phyloP scores from a whole-genome alignment of 2,329 filamentous ascomycete genomes.

The Colletotrichum sp. region DNA sequence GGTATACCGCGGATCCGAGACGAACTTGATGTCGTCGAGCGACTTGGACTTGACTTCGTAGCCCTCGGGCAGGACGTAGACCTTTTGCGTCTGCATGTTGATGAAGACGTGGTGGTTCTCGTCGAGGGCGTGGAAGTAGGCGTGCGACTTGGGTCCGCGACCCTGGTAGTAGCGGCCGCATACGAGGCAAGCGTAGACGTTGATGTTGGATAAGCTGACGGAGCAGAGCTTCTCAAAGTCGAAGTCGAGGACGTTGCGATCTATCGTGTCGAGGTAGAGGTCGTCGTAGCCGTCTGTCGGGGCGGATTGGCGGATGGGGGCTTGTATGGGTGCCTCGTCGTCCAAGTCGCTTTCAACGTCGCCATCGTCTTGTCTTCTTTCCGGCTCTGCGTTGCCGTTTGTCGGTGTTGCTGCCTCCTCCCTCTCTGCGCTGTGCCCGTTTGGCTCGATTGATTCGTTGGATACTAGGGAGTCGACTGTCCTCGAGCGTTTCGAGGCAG shows the following conservation, averaged over 20 bases:
- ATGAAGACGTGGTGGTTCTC: conserved; percentile 97
- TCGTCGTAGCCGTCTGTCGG: conserved; percentile 91
- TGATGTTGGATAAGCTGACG: conserved; percentile 94
- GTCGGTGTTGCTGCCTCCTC: conserved; percentile 25
- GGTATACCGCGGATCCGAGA: conserved; percentile 87
- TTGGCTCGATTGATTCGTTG: conserved; percentile 37
- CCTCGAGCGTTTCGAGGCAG: conserved; percentile 63
- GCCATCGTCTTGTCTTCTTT: conserved; percentile 26
- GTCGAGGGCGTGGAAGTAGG: conserved; percentile 96
- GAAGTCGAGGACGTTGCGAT: conserved; percentile 91
- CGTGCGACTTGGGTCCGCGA: conserved; percentile 89
- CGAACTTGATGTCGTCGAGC: conserved; percentile 97
- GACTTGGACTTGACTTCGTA: conserved; percentile 96
- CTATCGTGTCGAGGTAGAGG: conserved; percentile 96
- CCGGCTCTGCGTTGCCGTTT: conserved; percentile 21
- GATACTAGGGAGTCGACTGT: conserved; percentile 43
- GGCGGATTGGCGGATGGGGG: conserved; percentile 71
- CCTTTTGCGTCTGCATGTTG: conserved; percentile 92
- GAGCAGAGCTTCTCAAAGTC: conserved; percentile 99
- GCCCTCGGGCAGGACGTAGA: conserved; percentile 92
- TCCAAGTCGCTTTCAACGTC: conserved; percentile 46
- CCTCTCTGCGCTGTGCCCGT: conserved; percentile 29
- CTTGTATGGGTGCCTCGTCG: conserved; percentile 39
- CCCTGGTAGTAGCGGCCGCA: conserved; percentile 99
- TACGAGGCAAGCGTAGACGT: conserved; percentile 96